phyloP scores from a whole-genome alignment of 805 yeast genomes.

The Starmerella vitae region DNA sequence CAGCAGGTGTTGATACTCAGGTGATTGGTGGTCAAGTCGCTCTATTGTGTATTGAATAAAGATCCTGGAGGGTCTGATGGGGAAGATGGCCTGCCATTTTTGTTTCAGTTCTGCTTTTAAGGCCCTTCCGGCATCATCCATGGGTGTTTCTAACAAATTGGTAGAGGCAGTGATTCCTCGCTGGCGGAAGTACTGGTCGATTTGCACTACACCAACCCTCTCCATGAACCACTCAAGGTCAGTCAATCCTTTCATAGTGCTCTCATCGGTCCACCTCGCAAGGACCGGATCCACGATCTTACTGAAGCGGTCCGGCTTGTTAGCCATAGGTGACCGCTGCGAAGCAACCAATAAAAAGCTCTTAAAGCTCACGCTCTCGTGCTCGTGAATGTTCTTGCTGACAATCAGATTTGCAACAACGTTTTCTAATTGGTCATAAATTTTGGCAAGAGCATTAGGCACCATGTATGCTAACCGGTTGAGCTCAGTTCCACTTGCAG shows the following conservation, averaged over 20 bases:
- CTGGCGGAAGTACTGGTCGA: conserved; percentile 76
- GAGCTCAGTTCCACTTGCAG: conserved; percentile 87
- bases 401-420: conserved; percentile 62
- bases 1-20: conserved; percentile 56
- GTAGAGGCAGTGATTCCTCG: conserved; percentile 70
- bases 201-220: conserved; percentile 83
- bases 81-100: conserved; percentile 89
- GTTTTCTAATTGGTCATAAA: conserved; percentile 66
- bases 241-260: conserved; percentile 74
- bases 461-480: conserved; percentile 87
- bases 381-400: conserved; percentile 61
- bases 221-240: conserved; percentile 98
- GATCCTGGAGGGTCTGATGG: conserved; percentile 88
- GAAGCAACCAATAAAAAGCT: conserved; percentile 86
- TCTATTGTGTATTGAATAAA: conserved; percentile 93
- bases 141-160: conserved; percentile 58
- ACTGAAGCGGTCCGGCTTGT: conserved; percentile 66
- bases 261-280: conserved; percentile 82
- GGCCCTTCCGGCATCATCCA: conserved; percentile 77
- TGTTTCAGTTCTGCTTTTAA: conserved; percentile 69
- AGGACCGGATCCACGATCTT: conserved; percentile 88
- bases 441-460: conserved; percentile 77
- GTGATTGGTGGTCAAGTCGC: conserved; percentile 64
- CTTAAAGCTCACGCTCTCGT: conserved; percentile 87
- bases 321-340: conserved; percentile 48